Evolutionary conservation across 768 basidiomycete species (phyloP).

Genomic region (Suillus subalutaceus): DNA sequence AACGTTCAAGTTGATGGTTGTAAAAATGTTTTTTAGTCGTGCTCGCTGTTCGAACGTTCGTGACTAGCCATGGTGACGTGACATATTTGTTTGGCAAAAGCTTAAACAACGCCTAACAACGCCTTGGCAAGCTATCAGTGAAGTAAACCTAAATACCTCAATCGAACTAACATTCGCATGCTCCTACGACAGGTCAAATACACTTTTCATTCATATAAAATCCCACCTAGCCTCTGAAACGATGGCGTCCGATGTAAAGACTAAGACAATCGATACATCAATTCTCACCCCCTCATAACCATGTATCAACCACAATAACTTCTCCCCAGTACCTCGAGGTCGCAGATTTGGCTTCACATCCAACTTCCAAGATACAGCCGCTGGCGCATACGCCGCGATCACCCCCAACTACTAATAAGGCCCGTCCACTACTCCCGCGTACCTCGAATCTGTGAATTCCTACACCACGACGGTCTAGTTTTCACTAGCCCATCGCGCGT

Average conservation of each 20-base stretch:
- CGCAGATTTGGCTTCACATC: constrained; percentile 73
- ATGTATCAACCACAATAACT: constrained; percentile 4
- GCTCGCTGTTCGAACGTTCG: no score
- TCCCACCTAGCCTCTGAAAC: no score
- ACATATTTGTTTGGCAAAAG: constrained; percentile 27
- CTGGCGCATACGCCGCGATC: no score
- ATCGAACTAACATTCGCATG: no score
- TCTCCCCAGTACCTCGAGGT: constrained; percentile 72
- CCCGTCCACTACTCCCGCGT: constrained; percentile 72
- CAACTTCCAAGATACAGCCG: constrained; percentile 47
- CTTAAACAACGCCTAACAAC: no score
- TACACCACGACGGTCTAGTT: neutral
- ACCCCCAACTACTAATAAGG: constrained; percentile 50
- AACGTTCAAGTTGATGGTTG: no score
- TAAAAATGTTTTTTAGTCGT: no score
- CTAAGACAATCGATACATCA: no score
- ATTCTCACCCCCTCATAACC: neutral
- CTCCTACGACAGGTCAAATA: no score
- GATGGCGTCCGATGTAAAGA: neutral
- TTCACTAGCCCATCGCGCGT: constrained; percentile 12
- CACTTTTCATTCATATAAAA: no score
- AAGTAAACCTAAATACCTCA: no score
- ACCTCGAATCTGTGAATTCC: constrained; percentile 57
- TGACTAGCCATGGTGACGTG: neutral
- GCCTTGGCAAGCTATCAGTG: no score